Base-by-base conservation (phyloP, 768 basidiomycete species). In the Rhodosporidiobolus odoratus region DNA sequence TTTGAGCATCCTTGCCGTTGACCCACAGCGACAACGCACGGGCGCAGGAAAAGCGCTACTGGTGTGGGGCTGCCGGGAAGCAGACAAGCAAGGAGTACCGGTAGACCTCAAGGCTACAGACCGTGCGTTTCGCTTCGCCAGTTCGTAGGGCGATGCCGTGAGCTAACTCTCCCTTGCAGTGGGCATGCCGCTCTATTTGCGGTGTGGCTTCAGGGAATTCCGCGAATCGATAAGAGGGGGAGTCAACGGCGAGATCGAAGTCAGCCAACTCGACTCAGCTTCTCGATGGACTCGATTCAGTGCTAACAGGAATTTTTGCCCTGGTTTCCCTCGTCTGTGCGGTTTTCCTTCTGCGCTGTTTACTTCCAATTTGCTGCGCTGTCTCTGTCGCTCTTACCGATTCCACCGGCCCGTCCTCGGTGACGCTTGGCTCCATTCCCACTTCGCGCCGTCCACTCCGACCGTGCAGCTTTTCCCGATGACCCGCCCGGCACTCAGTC, bases 391-490 rank as follows among this genome's bases (percentile, higher is more conserved):
- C 23, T 45, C 34, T 10, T 35, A n/a, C n/a, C n/a, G n/a, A n/a
- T n/a, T n/a, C n/a, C n/a, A n/a, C n/a, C n/a, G n/a, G n/a, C n/a
- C n/a, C n/a, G n/a, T 38, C 15, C 34, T 21, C 32, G 27, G 30
- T 32, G n/a, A 40, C 58, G 4, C 23, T 30, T 10, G 17, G 23
- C 48, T n/a, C 32, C 32, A 32, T 43, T 19, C 32, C 45, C 40
- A 19, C 61, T 32, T 19, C 38, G 16, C 56, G 17, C 32, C 37
- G 32, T 13, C 48, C 48, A 45, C 27, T 21, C 10, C 56, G 25
- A 10, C 2, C 58, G 4, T 21, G 21, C 59, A 63, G 62, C 56
- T 50, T 37, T 34, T n/a, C 41, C 63, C 63, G 15, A 64, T 64
- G 54, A 50, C n/a, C 40, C 62, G 62, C 12, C 63, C 63, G 0